Evolutionary conservation across 441 rosid species (phyloP).

Genomic region (Euphorbia schlechtendalii): DNA sequence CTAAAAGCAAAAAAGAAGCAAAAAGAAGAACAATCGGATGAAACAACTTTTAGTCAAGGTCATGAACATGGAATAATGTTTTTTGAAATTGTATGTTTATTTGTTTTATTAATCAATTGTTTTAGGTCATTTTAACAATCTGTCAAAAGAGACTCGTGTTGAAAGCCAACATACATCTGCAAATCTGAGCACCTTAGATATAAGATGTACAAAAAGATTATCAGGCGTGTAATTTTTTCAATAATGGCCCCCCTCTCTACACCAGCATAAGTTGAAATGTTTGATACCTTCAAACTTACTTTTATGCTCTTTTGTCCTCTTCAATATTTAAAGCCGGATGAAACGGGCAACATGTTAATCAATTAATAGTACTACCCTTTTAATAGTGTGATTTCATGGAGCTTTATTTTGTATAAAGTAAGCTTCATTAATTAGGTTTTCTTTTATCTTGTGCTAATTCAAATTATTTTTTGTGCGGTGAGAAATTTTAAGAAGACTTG

Average conservation of each 20-base stretch:
- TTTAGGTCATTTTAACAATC: no score
- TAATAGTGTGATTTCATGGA: background rate
- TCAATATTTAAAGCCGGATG: conserved; percentile 1
- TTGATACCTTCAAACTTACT: background rate
- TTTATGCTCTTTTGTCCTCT: background rate
- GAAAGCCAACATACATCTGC: no score
- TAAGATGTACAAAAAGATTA: no score
- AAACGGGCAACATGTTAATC: background rate
- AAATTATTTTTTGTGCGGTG: no score
- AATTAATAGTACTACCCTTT: no score
- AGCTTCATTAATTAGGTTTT: background rate
- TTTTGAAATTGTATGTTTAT: background rate
- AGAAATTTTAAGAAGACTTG: no score
- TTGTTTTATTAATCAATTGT: no score
- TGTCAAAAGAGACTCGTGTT: no score
- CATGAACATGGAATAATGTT: background rate
- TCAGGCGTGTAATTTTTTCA: background rate
- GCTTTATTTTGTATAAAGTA: background rate
- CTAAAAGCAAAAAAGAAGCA: background rate
- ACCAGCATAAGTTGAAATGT: background rate
- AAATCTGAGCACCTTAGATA: no score
- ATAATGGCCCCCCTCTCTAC: background rate
- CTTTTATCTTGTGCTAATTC: background rate
- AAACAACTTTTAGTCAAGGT: background rate
- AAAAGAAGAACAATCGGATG: background rate